These are phyloP conservation scores for Boletales sp. DNA, from an alignment of 768 basidiomycete genomes.

Conservation along the genomic window DNA sequence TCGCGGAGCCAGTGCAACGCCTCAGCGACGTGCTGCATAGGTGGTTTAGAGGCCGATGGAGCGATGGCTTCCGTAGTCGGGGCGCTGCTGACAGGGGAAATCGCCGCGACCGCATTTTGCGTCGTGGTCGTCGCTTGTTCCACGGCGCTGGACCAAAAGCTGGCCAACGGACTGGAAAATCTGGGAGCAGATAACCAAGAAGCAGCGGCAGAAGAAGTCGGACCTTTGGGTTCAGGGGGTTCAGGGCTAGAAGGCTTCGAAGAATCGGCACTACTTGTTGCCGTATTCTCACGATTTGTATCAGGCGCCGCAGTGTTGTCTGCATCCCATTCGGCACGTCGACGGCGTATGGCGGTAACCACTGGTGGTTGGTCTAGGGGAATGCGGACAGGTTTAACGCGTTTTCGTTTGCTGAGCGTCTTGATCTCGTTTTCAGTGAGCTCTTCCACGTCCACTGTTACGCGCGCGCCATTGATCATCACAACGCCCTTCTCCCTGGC, in stretches of 20 bases:
- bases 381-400: conserved; percentile 79
- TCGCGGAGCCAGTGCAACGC: conserved; percentile 78
- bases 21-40: conserved; percentile 80
- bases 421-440: conserved; percentile 86
- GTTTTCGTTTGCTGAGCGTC: conserved; percentile 74
- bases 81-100: conserved; percentile 50
- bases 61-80: conserved; percentile 35
- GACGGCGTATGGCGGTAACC: conserved; percentile 61
- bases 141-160: conserved; percentile 71
- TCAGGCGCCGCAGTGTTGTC: conserved; percentile 35
- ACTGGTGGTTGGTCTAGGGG: conserved; percentile 94
- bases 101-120: conserved; percentile 74
- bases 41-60: conserved; percentile 56
- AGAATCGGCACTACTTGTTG: conserved; percentile 13
- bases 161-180: conserved; percentile 65
- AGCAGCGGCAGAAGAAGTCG: conserved; percentile 19
- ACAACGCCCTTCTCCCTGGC: conserved; percentile 74
- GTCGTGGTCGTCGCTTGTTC: conserved; percentile 73
- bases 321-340: conserved; percentile 70
- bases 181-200: conserved; percentile 59
- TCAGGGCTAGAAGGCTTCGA: conserved; percentile 20
- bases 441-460: conserved; percentile 85
- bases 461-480: conserved; percentile 84
- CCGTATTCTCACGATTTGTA: conserved; percentile 14
- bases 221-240: conserved; percentile 12